Evolutionary conservation across 1,139 yeast species (phyloP).

Genomic region (Torulaspora globosa): DNA sequence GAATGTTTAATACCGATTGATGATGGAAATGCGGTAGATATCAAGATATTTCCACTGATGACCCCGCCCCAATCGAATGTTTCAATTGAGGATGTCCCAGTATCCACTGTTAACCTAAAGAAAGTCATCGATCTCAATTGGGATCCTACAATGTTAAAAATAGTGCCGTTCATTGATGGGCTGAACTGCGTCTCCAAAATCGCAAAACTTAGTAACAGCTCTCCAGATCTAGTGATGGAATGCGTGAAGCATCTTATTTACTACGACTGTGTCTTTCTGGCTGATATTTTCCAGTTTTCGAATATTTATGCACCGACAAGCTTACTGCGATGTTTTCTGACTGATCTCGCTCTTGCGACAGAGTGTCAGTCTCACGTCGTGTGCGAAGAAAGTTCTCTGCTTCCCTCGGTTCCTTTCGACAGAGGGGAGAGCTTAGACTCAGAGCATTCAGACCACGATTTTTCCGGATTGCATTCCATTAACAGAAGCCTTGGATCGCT

Average conservation of each 20-base stretch:
- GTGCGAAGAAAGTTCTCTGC: slow-evolving; percentile 27
- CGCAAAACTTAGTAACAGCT: slow-evolving; percentile 76
- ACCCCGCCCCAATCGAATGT: slow-evolving; percentile 74
- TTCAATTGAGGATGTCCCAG: slow-evolving; percentile 75
- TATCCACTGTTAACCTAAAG: slow-evolving; percentile 69
- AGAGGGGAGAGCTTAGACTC: slow-evolving; percentile 6
- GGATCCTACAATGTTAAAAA: slow-evolving; percentile 95
- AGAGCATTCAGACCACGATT: slow-evolving; percentile 15
- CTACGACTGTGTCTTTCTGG: slow-evolving; percentile 75
- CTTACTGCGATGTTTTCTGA: slow-evolving; percentile 61
- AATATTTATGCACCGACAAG: slow-evolving; percentile 90
- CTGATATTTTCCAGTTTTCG: slow-evolving; percentile 84
- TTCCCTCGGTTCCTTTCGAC: slow-evolving; percentile 32
- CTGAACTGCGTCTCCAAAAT: slow-evolving; percentile 76
- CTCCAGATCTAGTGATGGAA: slow-evolving; percentile 70
- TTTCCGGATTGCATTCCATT: slow-evolving; percentile 11
- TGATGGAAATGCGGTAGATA: slow-evolving; percentile 83
- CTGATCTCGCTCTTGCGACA: slow-evolving; percentile 61
- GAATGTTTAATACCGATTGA: slow-evolving; percentile 95
- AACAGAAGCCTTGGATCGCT: slow-evolving; percentile 15
- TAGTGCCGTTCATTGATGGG: slow-evolving; percentile 83
- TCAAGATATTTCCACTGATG: slow-evolving; percentile 80
- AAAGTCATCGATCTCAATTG: slow-evolving; percentile 81
- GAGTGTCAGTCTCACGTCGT: slow-evolving; percentile 84
- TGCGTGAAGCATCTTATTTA: slow-evolving; percentile 90